phyloP scores from a whole-genome alignment of 2,329 filamentous ascomycete genomes.

The Diaporthe citri region DNA sequence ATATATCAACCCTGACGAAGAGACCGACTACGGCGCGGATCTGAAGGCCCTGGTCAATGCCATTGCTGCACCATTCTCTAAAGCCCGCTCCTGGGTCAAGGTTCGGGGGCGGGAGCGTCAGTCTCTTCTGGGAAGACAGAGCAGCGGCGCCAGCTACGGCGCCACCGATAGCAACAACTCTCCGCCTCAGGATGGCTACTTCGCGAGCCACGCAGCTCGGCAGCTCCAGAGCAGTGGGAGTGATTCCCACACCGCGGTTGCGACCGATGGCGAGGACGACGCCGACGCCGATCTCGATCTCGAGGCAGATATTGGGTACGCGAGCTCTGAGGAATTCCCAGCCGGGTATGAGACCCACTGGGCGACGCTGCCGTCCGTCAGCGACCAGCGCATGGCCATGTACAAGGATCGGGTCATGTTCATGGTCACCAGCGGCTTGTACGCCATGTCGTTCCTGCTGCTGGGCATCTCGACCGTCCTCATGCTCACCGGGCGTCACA shows the following conservation, averaged over 20 bases:
- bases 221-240: conserved; percentile 46
- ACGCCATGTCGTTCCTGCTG: conserved; percentile 72
- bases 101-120: conserved; percentile 44
- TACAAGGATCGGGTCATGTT: conserved; percentile 69
- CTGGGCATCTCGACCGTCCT: conserved; percentile 75
- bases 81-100: conserved; percentile 64
- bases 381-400: conserved; percentile 61
- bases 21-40: conserved; percentile 65
- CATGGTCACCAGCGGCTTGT: conserved; percentile 65
- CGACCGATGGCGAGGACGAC: conserved; percentile 59
- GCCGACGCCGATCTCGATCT: conserved; percentile 48
- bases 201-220: conserved; percentile 48
- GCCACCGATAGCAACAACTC: conserved; percentile 42
- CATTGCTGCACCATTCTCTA: conserved; percentile 63
- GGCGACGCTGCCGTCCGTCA: conserved; percentile 64
- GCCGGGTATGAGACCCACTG: conserved; percentile 67
- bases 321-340: conserved; percentile 65
- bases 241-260: conserved; percentile 43
- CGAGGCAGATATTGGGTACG: conserved; percentile 50
- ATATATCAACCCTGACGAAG: conserved; percentile 78
- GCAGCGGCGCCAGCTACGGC: conserved; percentile 42
- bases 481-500: conserved; percentile 76
- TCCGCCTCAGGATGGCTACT: conserved; percentile 40
- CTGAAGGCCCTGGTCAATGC: conserved; percentile 70
- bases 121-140: conserved; percentile 44